phyloP scores from a whole-genome alignment of 2,329 filamentous ascomycete species.

The Waltergamsia citrina region DNA sequence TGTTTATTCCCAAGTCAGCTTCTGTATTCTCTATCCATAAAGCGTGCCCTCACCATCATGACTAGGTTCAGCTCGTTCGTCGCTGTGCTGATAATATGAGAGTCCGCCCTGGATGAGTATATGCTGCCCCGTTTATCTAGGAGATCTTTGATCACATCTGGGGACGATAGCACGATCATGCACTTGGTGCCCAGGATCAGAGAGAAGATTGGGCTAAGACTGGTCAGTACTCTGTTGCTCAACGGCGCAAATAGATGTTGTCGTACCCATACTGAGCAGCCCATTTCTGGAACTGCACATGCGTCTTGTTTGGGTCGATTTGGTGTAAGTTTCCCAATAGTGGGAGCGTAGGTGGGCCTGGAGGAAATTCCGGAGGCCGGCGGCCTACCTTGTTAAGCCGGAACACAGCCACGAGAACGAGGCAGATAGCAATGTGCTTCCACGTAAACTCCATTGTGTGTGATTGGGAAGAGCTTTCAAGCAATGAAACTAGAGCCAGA shows the following conservation, averaged over 20 bases:
- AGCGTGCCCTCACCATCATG: constrained; percentile 11
- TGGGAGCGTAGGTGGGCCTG: constrained; percentile 40
- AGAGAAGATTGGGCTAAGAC: constrained; percentile 32
- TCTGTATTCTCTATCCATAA: background rate
- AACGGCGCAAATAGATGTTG: background rate
- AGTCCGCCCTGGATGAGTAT: constrained; percentile 34
- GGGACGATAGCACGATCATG: constrained; percentile 35
- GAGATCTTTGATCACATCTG: constrained; percentile 37
- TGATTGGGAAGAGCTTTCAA: too few relatives aligned
- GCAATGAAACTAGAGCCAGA: too few relatives aligned
- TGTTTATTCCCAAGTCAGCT: background rate
- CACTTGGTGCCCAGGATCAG: constrained; percentile 37
- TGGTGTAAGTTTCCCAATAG: constrained; percentile 41
- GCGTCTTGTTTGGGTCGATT: constrained; percentile 29
- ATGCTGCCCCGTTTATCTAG: constrained; percentile 38
- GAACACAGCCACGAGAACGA: background rate
- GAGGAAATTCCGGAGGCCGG: constrained; percentile 20
- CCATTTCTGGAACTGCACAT: constrained; percentile 42
- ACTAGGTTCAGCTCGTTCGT: constrained; percentile 15
- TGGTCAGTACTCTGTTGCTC: constrained; percentile 7
- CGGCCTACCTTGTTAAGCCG: background rate
- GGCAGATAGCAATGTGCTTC: too few relatives aligned
- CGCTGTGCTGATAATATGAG: constrained; percentile 15
- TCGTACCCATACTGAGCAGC: constrained; percentile 30
- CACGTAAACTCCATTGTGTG: too few relatives aligned